Base-by-base conservation (phyloP, 2,329 filamentous ascomycete genomes). In the Monilinia fructicola region DNA sequence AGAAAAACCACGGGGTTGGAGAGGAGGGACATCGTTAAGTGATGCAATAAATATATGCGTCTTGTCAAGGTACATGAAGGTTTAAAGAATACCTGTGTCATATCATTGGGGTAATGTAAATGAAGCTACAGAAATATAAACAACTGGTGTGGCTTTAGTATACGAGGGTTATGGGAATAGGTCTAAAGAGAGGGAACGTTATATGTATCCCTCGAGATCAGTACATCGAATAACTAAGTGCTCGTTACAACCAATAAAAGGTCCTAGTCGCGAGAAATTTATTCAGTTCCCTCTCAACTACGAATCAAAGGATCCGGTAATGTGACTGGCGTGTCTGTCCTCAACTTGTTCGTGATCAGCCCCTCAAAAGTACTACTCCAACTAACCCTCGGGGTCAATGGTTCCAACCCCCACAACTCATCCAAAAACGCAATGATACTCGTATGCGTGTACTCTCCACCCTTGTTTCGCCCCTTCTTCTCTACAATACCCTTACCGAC, bases 401-500 rank as follows among this genome's bases (percentile, higher is more conserved):
- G 67, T 6, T 73, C 73, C 58, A 75, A 46, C 1, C 67, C 78
- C 77, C 79, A 82, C 26, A 82, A 76, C 60, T 81, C 76, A 35
- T 77, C 75, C 31, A 82, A 70, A 31, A 78, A 79, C 66, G 77
- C 77, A 14, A 82, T 73, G 58, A 82, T 79, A 4, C 78, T 79
- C 4, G 79, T 81, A 63, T 80, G 79, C 4, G 77, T 78, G 71
- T 81, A 83, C 46, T 80, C 77, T 26, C 77, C 78, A 2, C 74
- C 73, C 11, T 75, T 71, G 64, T 79, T 78, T 21, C 42, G 64
- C 10, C 78, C 78, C 62, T 74, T 73, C 21, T 78, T 76, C 73
- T 82, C 80, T 10, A 82, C 75, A 1, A 75, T 23, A 0, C 78
- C 81, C 67, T 78, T 77, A 4, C 70, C 72, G 1, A 82, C 79